Evolutionary conservation across 2,329 filamentous ascomycete species (phyloP), one percentile per base, ranked within the genome.

Genomic region (Rhinocladiella mackenziei): DNA sequence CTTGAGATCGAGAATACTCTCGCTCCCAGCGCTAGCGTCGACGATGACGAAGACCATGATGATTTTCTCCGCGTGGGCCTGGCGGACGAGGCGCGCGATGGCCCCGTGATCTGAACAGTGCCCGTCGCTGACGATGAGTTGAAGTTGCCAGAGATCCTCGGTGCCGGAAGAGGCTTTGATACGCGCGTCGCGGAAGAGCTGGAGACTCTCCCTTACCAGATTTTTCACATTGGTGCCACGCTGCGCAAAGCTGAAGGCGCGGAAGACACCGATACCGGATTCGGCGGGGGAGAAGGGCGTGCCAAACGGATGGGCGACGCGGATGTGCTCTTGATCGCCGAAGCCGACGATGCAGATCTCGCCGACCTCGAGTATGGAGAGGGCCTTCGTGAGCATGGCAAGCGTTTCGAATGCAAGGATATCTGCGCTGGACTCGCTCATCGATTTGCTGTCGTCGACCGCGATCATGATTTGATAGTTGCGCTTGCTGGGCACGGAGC

Each of bases 1-100:
- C 64, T 89, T 88, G 58, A 97, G 74, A 62, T 96, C 89, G 59
- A 97, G 68, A 50, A 98, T 94, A 48, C 63, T 71, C 28, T 70
- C 17, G 65, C 57, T n/a, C n/a, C n/a, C n/a, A n/a, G n/a, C 50
- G 3, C 62, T 61, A 32, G 79, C 74, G 70, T 98, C 92, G 61
- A 98, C 88, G 59, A 99, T 85, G 58, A 98, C 87, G 64, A 98
- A 99, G 4, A 98, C 91, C 52, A 97, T 82, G 87, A 98, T 96
- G 62, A 99, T 94, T 11, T 89, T 77, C 67, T 96, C 87, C 65
- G 96, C 89, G 60, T 89, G 81, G 1, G 92, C 91, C 65, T 91
- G 84, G 7, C 92, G 77, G 8, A 98, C 80, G 15, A 97, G 75
- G 4, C 87, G 75, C 11, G 86, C 78, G 56, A 98, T 89, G 4